Conservation (phyloP, 2,329 filamentous ascomycete species). For the Fusarium sp. region DNA sequence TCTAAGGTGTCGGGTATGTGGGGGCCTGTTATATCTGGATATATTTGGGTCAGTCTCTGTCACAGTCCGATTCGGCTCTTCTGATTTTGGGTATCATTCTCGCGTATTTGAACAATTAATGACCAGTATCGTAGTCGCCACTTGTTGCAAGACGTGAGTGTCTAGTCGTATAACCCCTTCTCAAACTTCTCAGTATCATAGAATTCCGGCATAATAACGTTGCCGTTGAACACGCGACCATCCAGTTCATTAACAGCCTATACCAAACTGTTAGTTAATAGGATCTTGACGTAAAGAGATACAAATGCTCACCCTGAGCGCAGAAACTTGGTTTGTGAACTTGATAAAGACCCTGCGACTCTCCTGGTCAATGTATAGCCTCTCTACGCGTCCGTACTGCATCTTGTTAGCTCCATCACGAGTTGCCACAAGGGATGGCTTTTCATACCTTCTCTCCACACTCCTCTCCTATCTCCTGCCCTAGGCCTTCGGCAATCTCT, state of each 20-base stretch:
- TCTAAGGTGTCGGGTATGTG: no score
- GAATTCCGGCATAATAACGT: conserved; percentile 82
- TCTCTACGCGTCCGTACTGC: conserved; percentile 84
- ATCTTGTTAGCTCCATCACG: conserved; percentile 24
- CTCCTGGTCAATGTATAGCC: conserved; percentile 77
- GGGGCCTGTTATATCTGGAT: no score
- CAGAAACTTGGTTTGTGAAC: conserved; percentile 87
- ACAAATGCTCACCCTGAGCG: conserved; percentile 74
- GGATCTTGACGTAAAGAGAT: no score
- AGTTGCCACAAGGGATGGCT: neutral
- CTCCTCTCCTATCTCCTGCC: conserved; percentile 96
- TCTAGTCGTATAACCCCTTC: conserved; percentile 62
- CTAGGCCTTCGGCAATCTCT: conserved; percentile 80
- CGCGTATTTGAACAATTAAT: neutral
- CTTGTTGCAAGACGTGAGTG: neutral
- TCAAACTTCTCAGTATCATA: conserved; percentile 88
- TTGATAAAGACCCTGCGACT: conserved; percentile 85
- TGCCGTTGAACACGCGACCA: conserved; percentile 88
- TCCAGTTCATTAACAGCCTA: conserved; percentile 91
- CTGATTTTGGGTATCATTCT: conserved; percentile 14
- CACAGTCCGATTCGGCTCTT: neutral
- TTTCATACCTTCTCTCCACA: conserved; percentile 77
- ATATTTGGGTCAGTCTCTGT: no score
- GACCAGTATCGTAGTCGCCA: neutral
- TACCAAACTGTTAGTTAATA: conserved; percentile 12